Evolutionary conservation across 495 filamentous ascomycete genomes (phyloP).

Genomic region (Bathelium albidoporum): DNA sequence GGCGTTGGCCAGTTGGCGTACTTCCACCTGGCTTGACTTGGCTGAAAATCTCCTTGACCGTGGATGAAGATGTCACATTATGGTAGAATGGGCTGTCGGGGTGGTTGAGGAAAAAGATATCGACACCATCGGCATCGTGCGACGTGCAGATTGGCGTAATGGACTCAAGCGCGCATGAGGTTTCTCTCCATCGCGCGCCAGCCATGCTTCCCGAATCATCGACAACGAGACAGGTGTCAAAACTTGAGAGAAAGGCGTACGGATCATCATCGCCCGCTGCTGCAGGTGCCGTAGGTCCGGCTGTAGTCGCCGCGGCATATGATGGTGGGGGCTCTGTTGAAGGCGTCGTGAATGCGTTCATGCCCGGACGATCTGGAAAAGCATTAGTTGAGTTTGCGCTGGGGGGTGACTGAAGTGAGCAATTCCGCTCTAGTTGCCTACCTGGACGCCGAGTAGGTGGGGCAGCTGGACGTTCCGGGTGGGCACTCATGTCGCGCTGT

Average conservation of each 20-base stretch:
- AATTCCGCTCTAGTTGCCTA: conserved; percentile 12
- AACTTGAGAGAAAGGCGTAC: conserved; percentile 73
- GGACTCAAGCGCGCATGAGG: conserved; percentile 54
- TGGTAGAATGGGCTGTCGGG: conserved; percentile 36
- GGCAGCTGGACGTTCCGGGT: conserved; percentile 8
- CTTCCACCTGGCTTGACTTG: conserved; percentile 50
- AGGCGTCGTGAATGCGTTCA: conserved; percentile 30
- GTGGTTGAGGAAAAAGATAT: conserved; percentile 86
- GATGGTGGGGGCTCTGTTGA: conserved; percentile 39
- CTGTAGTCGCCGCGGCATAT: conserved; percentile 29
- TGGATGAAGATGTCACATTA: conserved; percentile 43
- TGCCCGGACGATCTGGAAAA: conserved; percentile 26
- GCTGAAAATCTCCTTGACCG: conserved; percentile 57
- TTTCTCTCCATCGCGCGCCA: conserved; percentile 68
- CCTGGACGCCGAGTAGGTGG: conserved; percentile 28
- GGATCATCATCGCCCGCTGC: conserved; percentile 44
- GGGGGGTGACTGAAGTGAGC: background rate
- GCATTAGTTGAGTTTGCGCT: conserved; percentile 4
- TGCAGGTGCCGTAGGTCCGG: conserved; percentile 9
- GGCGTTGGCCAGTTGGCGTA: conserved; percentile 66
- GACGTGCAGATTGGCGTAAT: conserved; percentile 79
- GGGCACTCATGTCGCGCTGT: background rate
- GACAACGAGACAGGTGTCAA: conserved; percentile 89
- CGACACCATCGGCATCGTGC: conserved; percentile 83
- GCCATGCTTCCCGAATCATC: conserved; percentile 88